These are phyloP conservation scores for Diaporthe capsici DNA, from an alignment of 2,329 filamentous ascomycete species.

Conservation along the genomic window DNA sequence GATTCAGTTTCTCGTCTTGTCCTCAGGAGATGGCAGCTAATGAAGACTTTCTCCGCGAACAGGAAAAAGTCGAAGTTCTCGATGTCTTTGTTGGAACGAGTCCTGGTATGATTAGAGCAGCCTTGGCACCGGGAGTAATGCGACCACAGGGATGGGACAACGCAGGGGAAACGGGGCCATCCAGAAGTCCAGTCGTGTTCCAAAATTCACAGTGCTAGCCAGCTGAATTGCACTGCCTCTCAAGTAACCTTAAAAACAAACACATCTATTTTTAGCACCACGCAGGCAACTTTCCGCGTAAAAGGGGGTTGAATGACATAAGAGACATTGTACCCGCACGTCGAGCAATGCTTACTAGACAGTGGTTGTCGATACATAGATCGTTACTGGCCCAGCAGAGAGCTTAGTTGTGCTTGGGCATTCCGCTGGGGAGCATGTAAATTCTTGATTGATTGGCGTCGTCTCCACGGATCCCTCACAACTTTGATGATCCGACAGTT, in stretches of 20 bases:
- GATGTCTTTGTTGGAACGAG: background rate
- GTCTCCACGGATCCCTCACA: background rate
- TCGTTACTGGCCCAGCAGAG: background rate
- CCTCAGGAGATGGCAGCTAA: background rate
- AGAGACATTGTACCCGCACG: background rate
- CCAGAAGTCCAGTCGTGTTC: background rate
- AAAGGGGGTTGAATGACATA: background rate
- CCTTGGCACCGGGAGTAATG: background rate
- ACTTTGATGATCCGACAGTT: background rate
- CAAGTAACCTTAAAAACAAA: constrained; percentile 14
- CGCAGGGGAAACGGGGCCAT: background rate
- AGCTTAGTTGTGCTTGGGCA: background rate
- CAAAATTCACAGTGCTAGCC: background rate
- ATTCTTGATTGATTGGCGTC: background rate
- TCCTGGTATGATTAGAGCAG: background rate
- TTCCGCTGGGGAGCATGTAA: background rate
- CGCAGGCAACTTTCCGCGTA: background rate
- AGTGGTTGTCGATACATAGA: background rate
- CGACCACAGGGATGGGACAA: background rate
- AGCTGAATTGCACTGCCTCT: background rate
- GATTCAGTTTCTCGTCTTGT: background rate
- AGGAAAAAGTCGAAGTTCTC: background rate
- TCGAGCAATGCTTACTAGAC: background rate
- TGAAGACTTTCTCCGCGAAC: background rate
- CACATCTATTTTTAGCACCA: constrained; percentile 2